These are phyloP conservation scores for Friedmanniomyces simplex DNA, from an alignment of 495 filamentous ascomycete species.

Conservation along the genomic window DNA sequence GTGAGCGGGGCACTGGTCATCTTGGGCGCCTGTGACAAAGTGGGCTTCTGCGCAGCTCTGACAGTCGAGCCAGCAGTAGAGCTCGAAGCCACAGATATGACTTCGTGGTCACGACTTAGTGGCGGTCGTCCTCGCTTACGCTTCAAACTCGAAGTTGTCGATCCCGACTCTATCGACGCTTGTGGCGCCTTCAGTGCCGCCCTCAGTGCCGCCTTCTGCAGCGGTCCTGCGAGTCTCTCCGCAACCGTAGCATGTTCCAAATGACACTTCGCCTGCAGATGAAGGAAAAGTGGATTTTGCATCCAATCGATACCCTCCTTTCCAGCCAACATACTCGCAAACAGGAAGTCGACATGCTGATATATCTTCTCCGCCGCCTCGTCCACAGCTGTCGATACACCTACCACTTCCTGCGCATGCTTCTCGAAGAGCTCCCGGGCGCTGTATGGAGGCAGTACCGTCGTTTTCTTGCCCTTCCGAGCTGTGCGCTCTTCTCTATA, in stretches of 20 bases:
- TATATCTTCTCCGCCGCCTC: slow-evolving; percentile 44
- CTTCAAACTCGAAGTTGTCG: slow-evolving; percentile 16
- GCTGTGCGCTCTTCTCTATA: slow-evolving; percentile 21
- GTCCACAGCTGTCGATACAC: slow-evolving; percentile 26
- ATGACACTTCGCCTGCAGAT: slow-evolving; percentile 43
- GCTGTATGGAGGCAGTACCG: slow-evolving; percentile 10
- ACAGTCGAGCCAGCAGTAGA: not conserved
- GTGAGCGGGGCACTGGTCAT: not conserved
- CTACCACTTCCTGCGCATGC: slow-evolving; percentile 22
- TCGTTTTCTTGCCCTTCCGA: slow-evolving; percentile 12
- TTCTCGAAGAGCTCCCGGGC: slow-evolving; percentile 28
- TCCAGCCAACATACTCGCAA: slow-evolving; percentile 48
- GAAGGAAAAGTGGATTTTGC: slow-evolving; percentile 42
- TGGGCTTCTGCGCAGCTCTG: not conserved
- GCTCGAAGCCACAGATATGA: not conserved
- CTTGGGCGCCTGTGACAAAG: not conserved
- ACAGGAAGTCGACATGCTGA: slow-evolving; percentile 44
- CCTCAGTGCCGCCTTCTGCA: not conserved
- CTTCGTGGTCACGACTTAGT: not conserved
- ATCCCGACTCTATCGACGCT: not conserved
- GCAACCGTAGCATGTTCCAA: slow-evolving; percentile 15
- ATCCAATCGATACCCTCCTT: slow-evolving; percentile 48
- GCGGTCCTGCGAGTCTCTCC: not conserved
- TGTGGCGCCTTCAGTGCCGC: not conserved
- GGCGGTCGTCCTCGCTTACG: slow-evolving; percentile 8